Conservation (phyloP, 2,329 filamentous ascomycete genomes). For the Aspergillus viridinutans region DNA sequence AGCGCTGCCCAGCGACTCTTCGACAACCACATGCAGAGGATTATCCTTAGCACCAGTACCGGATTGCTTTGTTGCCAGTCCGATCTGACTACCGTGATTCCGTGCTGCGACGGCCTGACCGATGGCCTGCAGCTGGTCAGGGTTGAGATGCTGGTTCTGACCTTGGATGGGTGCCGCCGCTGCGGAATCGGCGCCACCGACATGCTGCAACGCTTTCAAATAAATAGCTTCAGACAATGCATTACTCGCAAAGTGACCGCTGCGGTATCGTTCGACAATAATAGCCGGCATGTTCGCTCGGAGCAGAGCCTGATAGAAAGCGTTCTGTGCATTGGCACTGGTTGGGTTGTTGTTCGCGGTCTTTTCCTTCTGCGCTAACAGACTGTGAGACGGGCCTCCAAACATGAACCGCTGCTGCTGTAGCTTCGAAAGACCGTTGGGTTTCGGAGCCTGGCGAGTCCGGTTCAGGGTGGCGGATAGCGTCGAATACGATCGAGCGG, state of each 20-base stretch:
- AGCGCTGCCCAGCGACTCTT: slow-evolving; percentile 74
- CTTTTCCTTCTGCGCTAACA: slow-evolving; percentile 82
- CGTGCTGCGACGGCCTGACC: slow-evolving; percentile 77
- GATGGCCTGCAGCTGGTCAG: slow-evolving; percentile 69
- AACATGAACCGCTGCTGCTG: slow-evolving; percentile 38
- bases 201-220: slow-evolving; percentile 64
- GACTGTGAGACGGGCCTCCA: slow-evolving; percentile 44
- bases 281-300: slow-evolving; percentile 93
- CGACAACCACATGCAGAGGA: slow-evolving; percentile 92
- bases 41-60: slow-evolving; percentile 71
- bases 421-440: slow-evolving; percentile 22
- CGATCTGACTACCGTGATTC: slow-evolving; percentile 62
- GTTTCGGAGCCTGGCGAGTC: slow-evolving; percentile 19
- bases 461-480: slow-evolving; percentile 24
- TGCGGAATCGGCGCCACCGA: slow-evolving; percentile 45
- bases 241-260: slow-evolving; percentile 78
- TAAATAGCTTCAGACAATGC: slow-evolving; percentile 73
- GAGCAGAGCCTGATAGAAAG: slow-evolving; percentile 87
- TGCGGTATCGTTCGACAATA: slow-evolving; percentile 83
- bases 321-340: slow-evolving; percentile 83
- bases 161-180: slow-evolving; percentile 17
- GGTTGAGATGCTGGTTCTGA: slow-evolving; percentile 42
- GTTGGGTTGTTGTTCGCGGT: slow-evolving; percentile 87
- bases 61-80: slow-evolving; percentile 42
- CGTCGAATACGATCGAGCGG: slow-evolving; percentile 32